Base-by-base conservation (phyloP, 2,329 filamentous ascomycete species). In the Coniella vitis region DNA sequence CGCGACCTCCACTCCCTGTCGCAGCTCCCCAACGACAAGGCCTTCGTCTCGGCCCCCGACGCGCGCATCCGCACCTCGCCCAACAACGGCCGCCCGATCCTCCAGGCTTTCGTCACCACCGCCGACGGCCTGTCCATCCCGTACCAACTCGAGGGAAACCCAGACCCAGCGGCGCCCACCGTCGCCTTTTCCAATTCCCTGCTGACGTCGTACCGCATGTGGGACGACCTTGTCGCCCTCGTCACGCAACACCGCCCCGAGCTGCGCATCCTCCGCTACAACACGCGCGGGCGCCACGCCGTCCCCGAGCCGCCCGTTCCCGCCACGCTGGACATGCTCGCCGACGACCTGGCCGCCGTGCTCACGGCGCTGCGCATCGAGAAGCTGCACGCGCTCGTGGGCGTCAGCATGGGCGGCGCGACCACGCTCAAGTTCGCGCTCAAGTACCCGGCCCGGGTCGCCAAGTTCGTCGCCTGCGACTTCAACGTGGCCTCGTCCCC, bases 121-220 rank as follows among this genome's bases (percentile, higher is more conserved):
- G 60, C 71, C 0, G 88, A 94, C 59, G 81, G 80, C 1, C 80
- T 89, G 5, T 63, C 69, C 2, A 75, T 94, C 13, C 80, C 81
- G 0, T 95, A 88, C 67, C 77, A 81, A 13, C 75, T 95, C 2
- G 86, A 93, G 64, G 89, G 89, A 47, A 85, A 78, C 55, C 59
- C 78, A 0, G 74, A 82, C 29, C 78, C 82, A 0, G 61, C 76
- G 17, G 86, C 87, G 0, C 88, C 88, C 0, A 76, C 85, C 0
- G 73, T 95, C 10, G 81, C 88, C 17, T 84, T 90, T 56, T 76
- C 76, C 66, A 94, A 94, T 71, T 90, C 85, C 1, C 83, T 95
- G 43, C 77, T 95, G 7, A 87, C 87, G 2, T 81, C 84, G 41
- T 75, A 84, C 55, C 73, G 78, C 62, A 93, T 95, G 77, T 95